phyloP scores from a whole-genome alignment of 2,329 filamentous ascomycete species.

The Fusarium bulbicola region DNA sequence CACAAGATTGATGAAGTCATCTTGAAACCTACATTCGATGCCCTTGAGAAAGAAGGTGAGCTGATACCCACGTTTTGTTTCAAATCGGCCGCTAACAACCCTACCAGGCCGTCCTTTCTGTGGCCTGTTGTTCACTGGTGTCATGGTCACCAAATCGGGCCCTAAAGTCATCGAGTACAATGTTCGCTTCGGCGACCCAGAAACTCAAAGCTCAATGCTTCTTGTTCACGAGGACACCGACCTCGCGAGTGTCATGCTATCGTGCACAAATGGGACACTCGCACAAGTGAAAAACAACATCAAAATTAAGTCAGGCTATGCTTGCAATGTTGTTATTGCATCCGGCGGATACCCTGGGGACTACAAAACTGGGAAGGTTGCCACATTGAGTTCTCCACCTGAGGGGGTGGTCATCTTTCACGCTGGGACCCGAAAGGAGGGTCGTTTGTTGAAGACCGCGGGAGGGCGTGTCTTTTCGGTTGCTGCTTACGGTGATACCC shows the following conservation, averaged over 20 bases:
- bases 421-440: constrained; percentile 74
- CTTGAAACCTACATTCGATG: constrained; percentile 70
- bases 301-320: constrained; percentile 70
- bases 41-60: constrained; percentile 65
- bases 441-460: constrained; percentile 69
- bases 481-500: constrained; percentile 71
- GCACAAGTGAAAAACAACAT: constrained; percentile 69
- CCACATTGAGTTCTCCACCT: constrained; percentile 49
- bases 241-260: constrained; percentile 83
- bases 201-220: constrained; percentile 83
- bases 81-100: background rate
- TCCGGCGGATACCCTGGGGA: constrained; percentile 84
- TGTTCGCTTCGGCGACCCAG: constrained; percentile 87
- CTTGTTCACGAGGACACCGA: constrained; percentile 79
- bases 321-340: constrained; percentile 85
- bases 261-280: constrained; percentile 78
- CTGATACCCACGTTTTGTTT: background rate
- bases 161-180: constrained; percentile 89
- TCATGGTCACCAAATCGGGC: constrained; percentile 83
- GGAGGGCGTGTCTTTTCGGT: constrained; percentile 89
- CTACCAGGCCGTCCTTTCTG: constrained; percentile 58
- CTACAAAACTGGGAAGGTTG: constrained; percentile 76
- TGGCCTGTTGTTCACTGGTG: constrained; percentile 79
- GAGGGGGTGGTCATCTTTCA: constrained; percentile 78
- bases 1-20: constrained; percentile 67